Percentiles rank a stretch among this genome's conserved stretches.
phyloP scores from a whole-genome alignment of 495 filamentous ascomycete species.

The Chaetomium cochliodes region DNA sequence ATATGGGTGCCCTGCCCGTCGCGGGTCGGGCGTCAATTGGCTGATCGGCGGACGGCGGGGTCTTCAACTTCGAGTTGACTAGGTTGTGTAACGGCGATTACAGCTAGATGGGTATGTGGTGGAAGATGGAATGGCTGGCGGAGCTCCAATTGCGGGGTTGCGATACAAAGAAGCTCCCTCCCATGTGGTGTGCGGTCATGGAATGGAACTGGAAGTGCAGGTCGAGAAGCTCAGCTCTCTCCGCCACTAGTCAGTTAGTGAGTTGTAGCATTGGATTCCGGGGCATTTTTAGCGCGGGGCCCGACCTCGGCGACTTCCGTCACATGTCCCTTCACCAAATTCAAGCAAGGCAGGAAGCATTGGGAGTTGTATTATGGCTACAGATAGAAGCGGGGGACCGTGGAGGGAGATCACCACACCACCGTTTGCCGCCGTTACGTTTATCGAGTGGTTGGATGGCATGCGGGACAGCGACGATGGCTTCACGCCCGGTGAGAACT shows the following conservation, averaged over 20 bases:
- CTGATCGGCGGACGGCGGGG: conserved; percentile 24
- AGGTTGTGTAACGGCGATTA: conserved; percentile 22
- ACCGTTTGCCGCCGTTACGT: conserved; percentile 3
- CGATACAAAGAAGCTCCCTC: conserved; percentile 32
- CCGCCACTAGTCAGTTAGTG: conserved; percentile 16
- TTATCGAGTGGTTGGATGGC: neutral
- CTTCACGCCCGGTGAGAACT: conserved; percentile 7
- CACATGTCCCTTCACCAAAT: neutral
- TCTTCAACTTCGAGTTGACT: conserved; percentile 8
- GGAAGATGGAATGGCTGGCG: conserved; percentile 28
- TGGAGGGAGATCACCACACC: conserved; percentile 4
- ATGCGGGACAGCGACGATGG: neutral
- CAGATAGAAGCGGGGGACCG: neutral
- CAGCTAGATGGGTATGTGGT: neutral
- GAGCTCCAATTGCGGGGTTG: conserved; percentile 39
- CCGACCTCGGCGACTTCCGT: conserved; percentile 4
- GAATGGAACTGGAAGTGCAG: neutral
- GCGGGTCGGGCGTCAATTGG: conserved; percentile 30
- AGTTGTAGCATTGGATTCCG: neutral
- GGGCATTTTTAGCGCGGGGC: conserved; percentile 8
- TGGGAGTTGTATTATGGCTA: neutral
- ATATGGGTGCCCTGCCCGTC: conserved; percentile 15
- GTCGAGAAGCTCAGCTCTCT: conserved; percentile 11
- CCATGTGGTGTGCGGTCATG: conserved; percentile 9
- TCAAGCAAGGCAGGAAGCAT: neutral